Percentiles rank a stretch among this genome's conserved stretches.
These are phyloP conservation scores for Triticum dicoccoides DNA, from an alignment of 176 grass and related monocot species.

Conservation along the genomic window DNA sequence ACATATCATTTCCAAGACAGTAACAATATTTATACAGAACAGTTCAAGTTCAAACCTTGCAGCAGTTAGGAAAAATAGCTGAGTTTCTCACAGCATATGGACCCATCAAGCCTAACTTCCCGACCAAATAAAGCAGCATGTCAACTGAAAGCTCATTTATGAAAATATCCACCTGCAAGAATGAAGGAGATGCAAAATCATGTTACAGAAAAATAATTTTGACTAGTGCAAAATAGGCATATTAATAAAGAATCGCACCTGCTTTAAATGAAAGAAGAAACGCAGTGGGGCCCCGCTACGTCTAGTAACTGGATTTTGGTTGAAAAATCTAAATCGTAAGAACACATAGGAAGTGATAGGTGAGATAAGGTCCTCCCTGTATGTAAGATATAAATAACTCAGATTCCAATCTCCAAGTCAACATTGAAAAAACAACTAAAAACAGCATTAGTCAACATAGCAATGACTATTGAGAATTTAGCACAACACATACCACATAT, in stretches of 20 bases:
- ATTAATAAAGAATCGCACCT: conserved; percentile 39
- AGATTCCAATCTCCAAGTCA: conserved; percentile 16
- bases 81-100: conserved; percentile 80
- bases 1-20: conserved; percentile 1
- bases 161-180: conserved; percentile 76
- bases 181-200: conserved; percentile 15
- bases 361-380: conserved; percentile 73
- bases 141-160: conserved; percentile 74
- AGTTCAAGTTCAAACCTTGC: conserved; percentile 58
- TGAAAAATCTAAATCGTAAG: conserved; percentile 55
- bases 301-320: conserved; percentile 31
- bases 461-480: background rate
- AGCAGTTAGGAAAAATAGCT: conserved; percentile 79
- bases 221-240: conserved; percentile 19
- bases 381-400: conserved; percentile 36
- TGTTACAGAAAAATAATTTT: conserved; percentile 8
- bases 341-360: conserved; percentile 62
- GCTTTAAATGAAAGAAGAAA: conserved; percentile 61
- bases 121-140: conserved; percentile 72
- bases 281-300: conserved; percentile 30
- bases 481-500: conserved; percentile 61
- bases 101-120: conserved; percentile 68
- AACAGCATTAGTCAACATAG: conserved; percentile 9
- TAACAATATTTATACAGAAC: background rate
- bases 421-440: conserved; percentile 20